Conservation (phyloP, 2,329 filamentous ascomycete genomes). For the Fusarium dimerum region DNA sequence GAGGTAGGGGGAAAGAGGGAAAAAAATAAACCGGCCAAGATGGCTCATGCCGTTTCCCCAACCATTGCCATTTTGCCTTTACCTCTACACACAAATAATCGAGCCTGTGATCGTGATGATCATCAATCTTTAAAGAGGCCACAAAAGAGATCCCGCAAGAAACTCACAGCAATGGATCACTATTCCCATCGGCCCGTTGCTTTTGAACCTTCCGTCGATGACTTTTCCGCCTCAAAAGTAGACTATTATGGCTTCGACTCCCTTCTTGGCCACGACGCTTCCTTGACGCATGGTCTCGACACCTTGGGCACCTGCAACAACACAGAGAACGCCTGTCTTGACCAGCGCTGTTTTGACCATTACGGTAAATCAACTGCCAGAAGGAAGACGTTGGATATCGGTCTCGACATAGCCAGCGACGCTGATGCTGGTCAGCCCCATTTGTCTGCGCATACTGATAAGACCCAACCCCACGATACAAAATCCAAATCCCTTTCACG, state of each 20-base stretch:
- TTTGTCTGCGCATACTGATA: background rate
- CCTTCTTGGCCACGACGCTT: conserved; percentile 26
- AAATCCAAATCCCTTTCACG: conserved; percentile 14
- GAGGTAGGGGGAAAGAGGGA: too few species aligned
- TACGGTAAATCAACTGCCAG: conserved; percentile 19
- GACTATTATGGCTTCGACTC: conserved; percentile 32
- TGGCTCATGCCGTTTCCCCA: conserved; percentile 10
- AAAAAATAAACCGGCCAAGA: conserved; percentile 17
- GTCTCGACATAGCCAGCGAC: conserved; percentile 17
- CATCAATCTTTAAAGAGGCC: background rate
- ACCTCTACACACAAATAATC: background rate
- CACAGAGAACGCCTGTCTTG: conserved; percentile 36
- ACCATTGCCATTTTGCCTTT: conserved; percentile 3
- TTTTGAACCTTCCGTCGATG: conserved; percentile 20
- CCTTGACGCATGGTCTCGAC: conserved; percentile 28
- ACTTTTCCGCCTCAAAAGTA: conserved; percentile 18
- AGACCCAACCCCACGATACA: conserved; percentile 5
- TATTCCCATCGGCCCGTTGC: conserved; percentile 22
- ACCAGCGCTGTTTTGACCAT: conserved; percentile 29
- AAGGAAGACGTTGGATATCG: conserved; percentile 14
- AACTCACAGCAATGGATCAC: conserved; percentile 17
- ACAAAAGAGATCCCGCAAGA: background rate
- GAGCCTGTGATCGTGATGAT: background rate
- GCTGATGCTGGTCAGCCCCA: background rate
- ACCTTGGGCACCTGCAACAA: conserved; percentile 32